Evolutionary conservation across 345 rosid species (phyloP), one percentile per base, ranked within the genome.

Genomic region (Hypericum androsaemum): DNA sequence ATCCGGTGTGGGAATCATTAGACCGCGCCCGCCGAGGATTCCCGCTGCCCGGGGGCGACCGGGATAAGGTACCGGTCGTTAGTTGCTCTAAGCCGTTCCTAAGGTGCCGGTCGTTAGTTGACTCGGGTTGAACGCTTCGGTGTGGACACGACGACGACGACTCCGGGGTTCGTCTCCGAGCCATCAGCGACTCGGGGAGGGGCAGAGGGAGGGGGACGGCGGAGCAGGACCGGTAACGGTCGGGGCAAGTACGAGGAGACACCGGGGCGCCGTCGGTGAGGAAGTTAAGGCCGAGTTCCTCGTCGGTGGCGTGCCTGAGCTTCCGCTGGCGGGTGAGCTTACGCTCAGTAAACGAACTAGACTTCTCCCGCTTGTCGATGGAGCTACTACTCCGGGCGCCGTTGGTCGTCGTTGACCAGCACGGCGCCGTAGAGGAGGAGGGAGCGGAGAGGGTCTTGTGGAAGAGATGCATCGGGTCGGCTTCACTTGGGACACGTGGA

Each of bases 261-360:
- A 57, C 15, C 17, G 3, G 70, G 52, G 7, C 41, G 65, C 49
- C 50, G 50, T 46, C 52, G 50, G 57, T 22, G 32, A 66, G 4
- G 57, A 57, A 8, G 64, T 44, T 58, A 54, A 64, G 56, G 28
- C 80, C 82, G 10, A 78, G 57, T 44, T 79, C 84, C 12, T 69
- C 63, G 11, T 77, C 90, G 22, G 61, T 67, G 54, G 80, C 74
- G 71, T 77, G 78, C 49, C 84, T 67, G 2, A 75, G 67, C 65
- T 86, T 83, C 81, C 62, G 72, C 62, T 64, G 76, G 56, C 92
- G 76, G 43, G 72, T 67, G 17, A 84, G 73, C 61, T 59, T 74
- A 43, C 13, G 7, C 47, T 22, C 32, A 22, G 32, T 22, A 43
- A 43, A n/a, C 7, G 12, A 8, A 10, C 12, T n/a, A 9, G 12